phyloP scores from a whole-genome alignment of 2,329 filamentous ascomycete genomes.

The Dendryphion nanum region DNA sequence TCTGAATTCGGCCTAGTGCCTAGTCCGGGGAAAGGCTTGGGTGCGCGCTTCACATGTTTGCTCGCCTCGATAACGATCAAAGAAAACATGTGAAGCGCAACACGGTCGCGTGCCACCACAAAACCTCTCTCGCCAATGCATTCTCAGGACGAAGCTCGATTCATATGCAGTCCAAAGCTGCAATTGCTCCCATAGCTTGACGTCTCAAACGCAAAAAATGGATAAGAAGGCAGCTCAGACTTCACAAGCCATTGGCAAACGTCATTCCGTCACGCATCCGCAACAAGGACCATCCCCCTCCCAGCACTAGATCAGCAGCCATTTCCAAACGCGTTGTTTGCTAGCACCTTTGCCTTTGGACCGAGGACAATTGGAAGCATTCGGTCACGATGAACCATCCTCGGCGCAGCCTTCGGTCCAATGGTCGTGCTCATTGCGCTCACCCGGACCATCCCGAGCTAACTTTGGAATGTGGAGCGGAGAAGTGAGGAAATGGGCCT shows the following conservation, averaged over 20 bases:
- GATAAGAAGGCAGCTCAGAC: no score
- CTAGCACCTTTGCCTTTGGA: slow-evolving; percentile 27
- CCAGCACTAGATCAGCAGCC: background rate
- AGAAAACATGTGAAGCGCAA: slow-evolving; percentile 29
- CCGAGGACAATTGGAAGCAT: slow-evolving; percentile 23
- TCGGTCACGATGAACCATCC: slow-evolving; percentile 16
- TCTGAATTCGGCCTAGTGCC: no score
- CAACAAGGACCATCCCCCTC: slow-evolving; percentile 11
- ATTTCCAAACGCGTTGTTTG: background rate
- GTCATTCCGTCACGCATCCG: slow-evolving; percentile 27
- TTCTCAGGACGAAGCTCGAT: no score
- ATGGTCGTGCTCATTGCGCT: slow-evolving; percentile 23
- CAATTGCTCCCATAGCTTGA: no score
- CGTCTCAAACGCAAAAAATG: no score
- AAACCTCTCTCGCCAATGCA: no score
- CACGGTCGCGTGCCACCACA: slow-evolving; percentile 17
- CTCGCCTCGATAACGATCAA: slow-evolving; percentile 8
- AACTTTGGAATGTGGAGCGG: slow-evolving; percentile 16
- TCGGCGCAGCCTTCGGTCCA: slow-evolving; percentile 33
- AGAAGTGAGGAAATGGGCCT: slow-evolving; percentile 14
- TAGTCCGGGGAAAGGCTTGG: slow-evolving; percentile 8
- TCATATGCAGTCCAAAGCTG: no score
- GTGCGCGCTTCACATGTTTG: slow-evolving; percentile 30
- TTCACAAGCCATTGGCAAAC: slow-evolving; percentile 34
- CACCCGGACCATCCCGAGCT: slow-evolving; percentile 32